Evolutionary conservation across 2,329 filamentous ascomycete species (phyloP).

Genomic region (Phialocephala subalpina): DNA sequence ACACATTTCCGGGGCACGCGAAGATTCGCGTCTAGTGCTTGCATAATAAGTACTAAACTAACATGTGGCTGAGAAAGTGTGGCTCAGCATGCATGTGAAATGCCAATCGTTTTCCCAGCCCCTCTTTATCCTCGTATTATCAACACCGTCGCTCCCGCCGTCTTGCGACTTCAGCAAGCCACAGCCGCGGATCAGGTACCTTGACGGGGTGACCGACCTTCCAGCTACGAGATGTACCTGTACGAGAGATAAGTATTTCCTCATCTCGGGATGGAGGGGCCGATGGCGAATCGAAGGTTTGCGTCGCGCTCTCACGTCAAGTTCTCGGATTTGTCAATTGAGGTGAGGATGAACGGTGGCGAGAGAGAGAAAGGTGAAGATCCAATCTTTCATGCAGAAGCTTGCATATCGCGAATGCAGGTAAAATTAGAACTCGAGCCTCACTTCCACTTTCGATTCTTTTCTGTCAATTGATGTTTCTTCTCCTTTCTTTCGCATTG

Average conservation of each 20-base stretch:
- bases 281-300: too few relatives aligned
- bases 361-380: too few relatives aligned
- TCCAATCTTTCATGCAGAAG: too few relatives aligned
- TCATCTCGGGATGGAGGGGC: too few relatives aligned
- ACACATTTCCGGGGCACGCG: not conserved
- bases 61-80: not conserved
- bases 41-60: not conserved
- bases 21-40: not conserved
- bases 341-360: too few relatives aligned
- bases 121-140: not conserved
- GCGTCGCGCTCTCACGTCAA: too few relatives aligned
- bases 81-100: not conserved
- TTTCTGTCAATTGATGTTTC: not conserved
- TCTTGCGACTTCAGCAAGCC: not conserved
- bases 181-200: not conserved
- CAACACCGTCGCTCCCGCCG: too few relatives aligned
- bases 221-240: not conserved
- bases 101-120: not conserved
- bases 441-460: not conserved
- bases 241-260: not conserved
- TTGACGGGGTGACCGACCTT: not conserved
- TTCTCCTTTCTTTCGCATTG: slow-evolving; percentile 3
- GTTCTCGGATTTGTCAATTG: too few relatives aligned
- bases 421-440: slow-evolving; percentile 1
- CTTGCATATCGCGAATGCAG: too few relatives aligned